Evolutionary conservation across 192 early-diverging fungal species (phyloP), one percentile per base, ranked within the genome.

Genomic region (Mortierella hygrophila): DNA sequence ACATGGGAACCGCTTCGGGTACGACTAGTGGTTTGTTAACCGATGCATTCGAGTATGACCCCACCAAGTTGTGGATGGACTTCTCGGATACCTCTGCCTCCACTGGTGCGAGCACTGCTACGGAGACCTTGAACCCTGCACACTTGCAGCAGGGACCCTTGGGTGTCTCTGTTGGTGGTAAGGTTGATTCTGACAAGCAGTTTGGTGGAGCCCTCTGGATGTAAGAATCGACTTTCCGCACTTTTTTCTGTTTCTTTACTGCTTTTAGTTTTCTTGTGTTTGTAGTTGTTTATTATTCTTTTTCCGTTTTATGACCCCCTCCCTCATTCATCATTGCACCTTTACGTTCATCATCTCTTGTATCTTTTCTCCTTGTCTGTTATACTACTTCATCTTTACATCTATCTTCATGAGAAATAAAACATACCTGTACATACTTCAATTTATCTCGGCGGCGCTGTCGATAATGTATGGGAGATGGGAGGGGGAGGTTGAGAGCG

Each of bases 11-110:
- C 1, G 26, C 38, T 74, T 72, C 74, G 55, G 78, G 71, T 6
- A 8, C 72, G 0, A 73, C 71, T 57, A 42, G n/a, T 29, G 42
- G 55, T 11, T 77, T 72, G 75, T 68, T 63, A 41, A 41, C 70
- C 1, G 72, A 76, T 15, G 54, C 23, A 41, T 76, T 74, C 70
- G 78, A 75, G 2, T 86, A 86, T 38, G 84, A 86, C 68, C 84
- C 84, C 29, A 74, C 84, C n/a, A 75, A 80, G 38, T 86, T 81
- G 46, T 86, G 84, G 84, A 76, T 86, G 32, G 84, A 86, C 32
- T 86, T 86, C 29, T 49, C 75, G 35, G 84, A 75, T n/a, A 42
- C 80, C 23, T 32, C 44, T 29, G 32, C 60, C 32, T 3, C 60
- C 21, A 38, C 68, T 26, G 77, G 71, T 26, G 41, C 9, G 0